Evolutionary conservation across 2,329 filamentous ascomycete species (phyloP).

Genomic region (Pseudopithomyces maydicus): DNA sequence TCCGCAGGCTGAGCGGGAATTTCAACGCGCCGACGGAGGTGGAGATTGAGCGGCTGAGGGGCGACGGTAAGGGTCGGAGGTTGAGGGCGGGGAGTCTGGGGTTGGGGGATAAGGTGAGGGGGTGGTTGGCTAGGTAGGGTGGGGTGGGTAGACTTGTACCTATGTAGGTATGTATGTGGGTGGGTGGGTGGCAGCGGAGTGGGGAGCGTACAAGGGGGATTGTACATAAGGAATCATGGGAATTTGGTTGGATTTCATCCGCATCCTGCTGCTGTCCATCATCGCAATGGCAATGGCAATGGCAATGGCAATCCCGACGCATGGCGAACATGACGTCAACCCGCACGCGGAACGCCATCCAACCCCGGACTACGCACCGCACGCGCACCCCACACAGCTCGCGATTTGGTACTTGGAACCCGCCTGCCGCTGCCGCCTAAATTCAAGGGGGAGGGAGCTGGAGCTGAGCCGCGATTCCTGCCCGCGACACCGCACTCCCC

Average conservation of each 20-base stretch:
- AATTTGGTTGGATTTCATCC: too few relatives aligned
- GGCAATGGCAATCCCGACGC: too few relatives aligned
- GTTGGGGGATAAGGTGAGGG: neutral
- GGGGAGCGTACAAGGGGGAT: too few relatives aligned
- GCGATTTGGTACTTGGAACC: too few relatives aligned
- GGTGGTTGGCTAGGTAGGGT: too few relatives aligned
- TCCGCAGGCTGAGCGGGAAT: conserved; percentile 26
- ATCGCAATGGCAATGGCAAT: too few relatives aligned
- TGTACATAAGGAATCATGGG: too few relatives aligned
- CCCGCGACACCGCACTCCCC: neutral
- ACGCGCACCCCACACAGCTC: neutral
- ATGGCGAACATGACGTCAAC: neutral
- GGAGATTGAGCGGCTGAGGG: conserved; percentile 25
- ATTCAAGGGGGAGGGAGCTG: neutral
- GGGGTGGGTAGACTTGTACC: too few relatives aligned
- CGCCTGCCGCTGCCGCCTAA: neutral
- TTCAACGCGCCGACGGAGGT: conserved; percentile 35
- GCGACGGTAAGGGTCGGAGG: neutral
- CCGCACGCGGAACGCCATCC: too few relatives aligned
- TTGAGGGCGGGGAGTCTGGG: neutral
- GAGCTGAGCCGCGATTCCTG: neutral
- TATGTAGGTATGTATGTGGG: too few relatives aligned
- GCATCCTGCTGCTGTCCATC: too few relatives aligned
- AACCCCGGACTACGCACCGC: neutral
- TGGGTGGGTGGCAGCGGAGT: too few relatives aligned